These are phyloP conservation scores for Persicaria maculosa DNA, from an alignment of 148 eudicot genomes.

Conservation along the genomic window DNA sequence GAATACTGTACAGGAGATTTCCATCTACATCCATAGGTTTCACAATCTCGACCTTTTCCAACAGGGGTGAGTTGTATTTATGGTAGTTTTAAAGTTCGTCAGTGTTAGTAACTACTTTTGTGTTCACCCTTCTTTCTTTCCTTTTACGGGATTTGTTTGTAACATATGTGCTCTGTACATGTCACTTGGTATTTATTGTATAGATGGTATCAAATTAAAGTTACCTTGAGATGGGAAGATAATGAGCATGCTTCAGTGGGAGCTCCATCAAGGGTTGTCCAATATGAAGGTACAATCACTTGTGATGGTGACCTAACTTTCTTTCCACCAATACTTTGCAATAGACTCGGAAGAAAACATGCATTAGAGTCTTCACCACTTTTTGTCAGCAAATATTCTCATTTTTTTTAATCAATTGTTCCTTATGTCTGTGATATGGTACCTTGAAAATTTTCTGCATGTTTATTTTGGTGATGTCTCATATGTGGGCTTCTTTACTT, in stretches of 20 bases:
- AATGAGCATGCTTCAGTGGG: conserved; percentile 41
- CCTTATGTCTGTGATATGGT: background rate
- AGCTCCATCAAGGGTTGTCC: conserved; percentile 84
- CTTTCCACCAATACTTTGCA: background rate
- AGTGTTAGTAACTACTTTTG: background rate
- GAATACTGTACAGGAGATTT: conserved; percentile 80
- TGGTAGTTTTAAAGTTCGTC: background rate
- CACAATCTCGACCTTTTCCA: conserved; percentile 98
- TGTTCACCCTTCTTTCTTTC: background rate
- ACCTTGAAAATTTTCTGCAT: background rate
- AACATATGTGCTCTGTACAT: background rate
- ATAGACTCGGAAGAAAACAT: background rate
- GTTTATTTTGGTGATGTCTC: background rate
- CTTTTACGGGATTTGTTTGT: background rate
- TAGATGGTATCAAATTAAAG: conserved; percentile 97
- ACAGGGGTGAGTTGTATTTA: conserved; percentile 61
- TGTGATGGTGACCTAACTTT: background rate
- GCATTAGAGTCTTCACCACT: background rate
- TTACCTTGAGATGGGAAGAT: conserved; percentile 91
- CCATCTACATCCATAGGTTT: conserved; percentile 89
- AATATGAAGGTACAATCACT: conserved; percentile 60
- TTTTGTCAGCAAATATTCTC: background rate
- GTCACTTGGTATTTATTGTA: background rate
- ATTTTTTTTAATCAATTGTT: background rate
- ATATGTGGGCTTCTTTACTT: background rate